These are phyloP conservation scores for Neurospora hispaniola DNA, from an alignment of 495 filamentous ascomycete genomes.

Conservation along the genomic window DNA sequence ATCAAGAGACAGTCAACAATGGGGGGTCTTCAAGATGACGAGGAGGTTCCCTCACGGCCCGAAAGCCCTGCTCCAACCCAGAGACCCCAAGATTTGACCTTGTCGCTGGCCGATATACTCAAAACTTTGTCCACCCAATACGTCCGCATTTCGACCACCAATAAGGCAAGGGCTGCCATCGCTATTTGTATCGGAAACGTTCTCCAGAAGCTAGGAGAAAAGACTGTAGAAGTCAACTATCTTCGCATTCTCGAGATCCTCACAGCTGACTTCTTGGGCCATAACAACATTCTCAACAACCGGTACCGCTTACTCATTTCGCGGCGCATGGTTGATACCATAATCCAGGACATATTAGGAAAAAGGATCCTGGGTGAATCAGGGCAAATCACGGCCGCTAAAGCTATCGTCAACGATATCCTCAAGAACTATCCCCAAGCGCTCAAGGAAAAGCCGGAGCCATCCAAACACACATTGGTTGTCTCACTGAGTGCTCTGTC, in stretches of 20 bases:
- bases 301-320: conserved; percentile 81
- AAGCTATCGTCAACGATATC: conserved; percentile 71
- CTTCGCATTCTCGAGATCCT: conserved; percentile 70
- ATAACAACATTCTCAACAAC: conserved; percentile 66
- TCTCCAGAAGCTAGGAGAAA: conserved; percentile 61
- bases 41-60: conserved; percentile 65
- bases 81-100: conserved; percentile 57
- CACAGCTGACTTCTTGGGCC: conserved; percentile 66
- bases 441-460: conserved; percentile 82
- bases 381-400: conserved; percentile 73
- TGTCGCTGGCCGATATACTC: conserved; percentile 71
- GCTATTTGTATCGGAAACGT: conserved; percentile 79
- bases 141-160: conserved; percentile 65
- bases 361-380: conserved; percentile 75
- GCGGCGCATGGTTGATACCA: conserved; percentile 70
- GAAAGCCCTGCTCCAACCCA: conserved; percentile 60
- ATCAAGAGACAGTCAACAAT: conserved; percentile 58
- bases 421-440: conserved; percentile 93
- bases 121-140: conserved; percentile 77
- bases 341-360: conserved; percentile 78
- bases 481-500: conserved; percentile 71
- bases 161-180: conserved; percentile 71
- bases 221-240: conserved; percentile 70
- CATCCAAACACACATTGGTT: conserved; percentile 74
- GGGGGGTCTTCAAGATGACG: conserved; percentile 47